Evolutionary conservation across 129 eudicot genomes (phyloP), one percentile per base, ranked within the genome.

Genomic region (Calendula officinalis): DNA sequence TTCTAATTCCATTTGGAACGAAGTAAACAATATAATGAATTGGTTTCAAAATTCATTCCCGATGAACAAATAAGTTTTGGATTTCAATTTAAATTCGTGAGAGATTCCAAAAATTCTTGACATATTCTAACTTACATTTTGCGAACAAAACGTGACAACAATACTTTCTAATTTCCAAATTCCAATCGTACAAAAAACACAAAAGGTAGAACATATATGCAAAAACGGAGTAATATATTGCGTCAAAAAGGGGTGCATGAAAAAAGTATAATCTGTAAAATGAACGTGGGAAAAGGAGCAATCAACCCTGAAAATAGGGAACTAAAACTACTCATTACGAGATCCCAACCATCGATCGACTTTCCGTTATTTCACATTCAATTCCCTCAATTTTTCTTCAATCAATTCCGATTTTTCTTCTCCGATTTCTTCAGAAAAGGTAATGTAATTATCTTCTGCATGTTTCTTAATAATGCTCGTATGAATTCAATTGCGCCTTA

Each of bases 271-370:
- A 73, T 64, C 60, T 55, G n/a, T 52, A 62, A 62, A 72, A 34
- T 54, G n/a, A 70, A 70, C 68, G 68, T 70, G 14, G 73, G 51
- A 54, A 44, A 67, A 7, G 72, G 35, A 63, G 32, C 37, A 62
- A 41, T 53, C 6, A 66, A 66, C 57, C 73, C 67, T 57, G 8
- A 47, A 74, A 74, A 38, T 48, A 65, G 73, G 72, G 55, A 73
- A 66, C 1, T 52, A 62, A 7, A 38, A 9, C 5, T 51, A 10
- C 16, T 50, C 56, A 52, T 72, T 71, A 32, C 56, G 12, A 62
- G 55, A 17, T 71, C 76, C 45, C 39, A 51, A 52, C 77, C 70
- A 63, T 63, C 43, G 7, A 10, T 22, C 47, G 32, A 38, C 16
- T 43, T 55, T 68, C 57, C 65, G 1, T 52, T 52, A 42, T 9